A percentile compares a stretch with the other conserved stretches of the same genome.
These are phyloP conservation scores for Acacia pycnantha DNA, from an alignment of 331 rosid genomes.

Conservation along the genomic window DNA sequence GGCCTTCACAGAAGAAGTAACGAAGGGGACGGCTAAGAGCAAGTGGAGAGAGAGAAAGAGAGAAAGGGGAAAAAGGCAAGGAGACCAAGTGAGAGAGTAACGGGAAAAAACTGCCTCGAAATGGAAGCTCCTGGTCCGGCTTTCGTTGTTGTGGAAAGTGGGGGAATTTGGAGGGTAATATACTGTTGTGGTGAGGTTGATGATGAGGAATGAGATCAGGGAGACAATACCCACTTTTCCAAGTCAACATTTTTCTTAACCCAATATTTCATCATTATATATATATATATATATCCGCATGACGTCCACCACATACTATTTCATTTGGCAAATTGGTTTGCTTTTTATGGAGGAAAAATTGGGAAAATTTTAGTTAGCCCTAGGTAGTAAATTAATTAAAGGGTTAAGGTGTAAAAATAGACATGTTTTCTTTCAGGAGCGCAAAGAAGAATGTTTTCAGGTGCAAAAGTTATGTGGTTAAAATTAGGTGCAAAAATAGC, in stretches of 20 bases:
- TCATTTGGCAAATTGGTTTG: too few species aligned
- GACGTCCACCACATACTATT: too few species aligned
- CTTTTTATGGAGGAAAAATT: too few species aligned
- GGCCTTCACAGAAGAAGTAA: background rate
- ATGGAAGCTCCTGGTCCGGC: background rate
- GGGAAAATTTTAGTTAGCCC: too few species aligned
- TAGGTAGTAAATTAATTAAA: too few species aligned
- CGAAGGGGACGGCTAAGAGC: background rate
- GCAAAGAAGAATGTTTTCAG: too few species aligned
- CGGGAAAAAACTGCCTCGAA: slow-evolving; percentile 5
- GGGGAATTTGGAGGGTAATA: slow-evolving; percentile 17
- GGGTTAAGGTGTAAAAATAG: too few species aligned
- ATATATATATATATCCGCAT: too few species aligned
- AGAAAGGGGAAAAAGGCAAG: background rate
- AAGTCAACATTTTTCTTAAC: slow-evolving; percentile 22
- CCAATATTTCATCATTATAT: slow-evolving; percentile 21
- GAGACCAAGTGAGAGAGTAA: background rate
- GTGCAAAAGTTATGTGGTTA: too few species aligned
- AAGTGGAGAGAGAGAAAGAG: slow-evolving; percentile 8
- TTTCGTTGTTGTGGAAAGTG: background rate
- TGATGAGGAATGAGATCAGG: slow-evolving; percentile 32
- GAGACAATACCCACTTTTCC: slow-evolving; percentile 20
- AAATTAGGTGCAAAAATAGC: too few species aligned
- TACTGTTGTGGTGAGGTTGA: slow-evolving; percentile 11
- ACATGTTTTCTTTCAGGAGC: too few species aligned